Base-by-base conservation (phyloP, 192 early-diverging fungal species). In the Gamsiella multidivaricata region DNA sequence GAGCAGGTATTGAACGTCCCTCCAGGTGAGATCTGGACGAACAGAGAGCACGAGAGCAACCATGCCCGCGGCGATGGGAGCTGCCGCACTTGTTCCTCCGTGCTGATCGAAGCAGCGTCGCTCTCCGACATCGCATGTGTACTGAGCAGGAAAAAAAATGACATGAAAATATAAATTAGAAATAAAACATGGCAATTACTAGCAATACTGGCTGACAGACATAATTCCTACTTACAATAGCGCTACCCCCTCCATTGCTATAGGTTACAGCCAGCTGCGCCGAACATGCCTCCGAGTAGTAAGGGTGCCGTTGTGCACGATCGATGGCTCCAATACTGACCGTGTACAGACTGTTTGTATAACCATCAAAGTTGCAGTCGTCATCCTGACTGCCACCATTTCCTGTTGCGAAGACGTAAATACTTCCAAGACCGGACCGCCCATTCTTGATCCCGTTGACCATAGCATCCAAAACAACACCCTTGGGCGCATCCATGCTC, bases 311-410 rank as follows among this genome's bases (percentile, higher is more conserved):
- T 61, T 92, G 89, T 0, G 67, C 53, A 34, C 91, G 88, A 65
- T 95, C 92, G 42, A 98, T 86, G 15, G 97, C 94, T 9, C 94
- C 93, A 41, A 98, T 91, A 28, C 94, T 96, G 36, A 98, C 91
- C 1, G 97, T 97, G 75, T 95, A 98, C 31, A 97, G 94, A 71
- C 91, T 93, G 72, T 98, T 98, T 8, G 95, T 95, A 79, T 97
- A 97, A 12, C 96, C 96, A 78, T 98, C 97, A 83, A 88, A 95
- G 72, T 98, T 98, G 74, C 97, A 98, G 76, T 98, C 94, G 64
- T 98, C 97, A 32, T 83, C 83, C 15, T 62, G 67, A 0, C 70
- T 68, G 0, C 90, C 96, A 6, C 97, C 97, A 66, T 98, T 98
- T 25, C 97, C 97, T 0, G 93, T 91, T 22, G 96, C 97, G 85